phyloP scores from a whole-genome alignment of 2,329 filamentous ascomycete genomes.

The Penicillium capsulatum region DNA sequence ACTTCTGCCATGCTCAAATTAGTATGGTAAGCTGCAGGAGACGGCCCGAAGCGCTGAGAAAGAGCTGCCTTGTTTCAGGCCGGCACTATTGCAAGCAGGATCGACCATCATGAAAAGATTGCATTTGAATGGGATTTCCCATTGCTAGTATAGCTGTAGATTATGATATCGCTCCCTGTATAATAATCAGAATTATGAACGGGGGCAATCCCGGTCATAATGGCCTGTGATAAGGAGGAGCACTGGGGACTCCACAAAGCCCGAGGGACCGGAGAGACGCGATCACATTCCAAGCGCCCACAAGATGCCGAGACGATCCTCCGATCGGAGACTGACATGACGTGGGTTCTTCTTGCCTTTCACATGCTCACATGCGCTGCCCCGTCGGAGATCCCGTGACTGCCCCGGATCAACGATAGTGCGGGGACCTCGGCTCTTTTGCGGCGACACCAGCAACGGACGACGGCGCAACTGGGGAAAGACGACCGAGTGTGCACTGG shows the following conservation, averaged over 20 bases:
- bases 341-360: not conserved
- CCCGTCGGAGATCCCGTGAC: constrained; percentile 9
- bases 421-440: constrained; percentile 14
- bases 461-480: constrained; percentile 12
- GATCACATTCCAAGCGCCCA: no score
- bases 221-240: not conserved
- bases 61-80: not conserved
- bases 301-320: not conserved
- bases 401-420: constrained; percentile 22
- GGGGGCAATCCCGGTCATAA: not conserved
- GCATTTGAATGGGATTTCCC: no score
- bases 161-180: no score
- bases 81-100: not conserved
- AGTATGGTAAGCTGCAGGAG: not conserved
- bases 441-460: constrained; percentile 6
- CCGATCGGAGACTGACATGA: not conserved
- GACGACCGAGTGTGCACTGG: constrained; percentile 12
- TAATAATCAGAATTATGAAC: not conserved
- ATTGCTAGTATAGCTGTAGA: no score
- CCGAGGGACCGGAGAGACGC: no score
- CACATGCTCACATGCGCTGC: constrained; percentile 15
- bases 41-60: not conserved
- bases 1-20: not conserved
- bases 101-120: not conserved
- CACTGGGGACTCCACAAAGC: no score